These are phyloP conservation scores for Pseudovirgaria hyperparasitica DNA, from an alignment of 2,329 filamentous ascomycete genomes.

Conservation along the genomic window DNA sequence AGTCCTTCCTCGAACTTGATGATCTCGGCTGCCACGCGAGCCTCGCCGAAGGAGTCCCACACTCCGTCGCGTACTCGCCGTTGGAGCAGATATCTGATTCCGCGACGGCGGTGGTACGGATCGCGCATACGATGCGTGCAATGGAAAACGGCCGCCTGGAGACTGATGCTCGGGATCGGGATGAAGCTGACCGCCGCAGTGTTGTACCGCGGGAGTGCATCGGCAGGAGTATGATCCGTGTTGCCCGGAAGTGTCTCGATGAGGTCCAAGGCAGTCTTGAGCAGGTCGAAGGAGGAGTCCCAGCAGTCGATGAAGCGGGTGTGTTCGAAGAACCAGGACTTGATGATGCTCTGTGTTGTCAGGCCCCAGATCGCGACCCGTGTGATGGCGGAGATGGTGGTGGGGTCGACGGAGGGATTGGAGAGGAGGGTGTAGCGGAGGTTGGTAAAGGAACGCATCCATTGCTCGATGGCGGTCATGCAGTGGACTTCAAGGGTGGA, in stretches of 20 bases:
- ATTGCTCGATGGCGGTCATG: slow-evolving; percentile 10
- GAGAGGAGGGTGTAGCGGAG: slow-evolving; percentile 10
- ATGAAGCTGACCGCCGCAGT: slow-evolving; percentile 9
- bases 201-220: neutral
- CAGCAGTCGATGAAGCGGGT: slow-evolving; percentile 8
- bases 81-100: slow-evolving; percentile 12
- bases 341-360: slow-evolving; percentile 11
- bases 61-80: slow-evolving; percentile 15
- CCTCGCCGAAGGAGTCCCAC: slow-evolving; percentile 15
- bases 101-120: slow-evolving; percentile 14
- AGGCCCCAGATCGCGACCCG: slow-evolving; percentile 13
- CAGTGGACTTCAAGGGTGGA: slow-evolving; percentile 10
- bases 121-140: slow-evolving; percentile 15
- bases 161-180: slow-evolving; percentile 16
- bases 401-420: slow-evolving; percentile 11
- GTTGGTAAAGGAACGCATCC: slow-evolving; percentile 11
- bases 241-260: slow-evolving; percentile 12
- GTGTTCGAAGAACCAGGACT: too few species aligned
- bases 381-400: slow-evolving; percentile 14
- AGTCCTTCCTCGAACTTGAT: slow-evolving; percentile 14
- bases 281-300: slow-evolving; percentile 12
- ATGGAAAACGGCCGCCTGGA: slow-evolving; percentile 15
- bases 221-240: neutral
- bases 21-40: slow-evolving; percentile 11
- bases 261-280: slow-evolving; percentile 15